Evolutionary conservation across 345 rosid genomes (phyloP), one percentile per base, ranked within the genome.

Genomic region (Anastatica hierochuntica): DNA sequence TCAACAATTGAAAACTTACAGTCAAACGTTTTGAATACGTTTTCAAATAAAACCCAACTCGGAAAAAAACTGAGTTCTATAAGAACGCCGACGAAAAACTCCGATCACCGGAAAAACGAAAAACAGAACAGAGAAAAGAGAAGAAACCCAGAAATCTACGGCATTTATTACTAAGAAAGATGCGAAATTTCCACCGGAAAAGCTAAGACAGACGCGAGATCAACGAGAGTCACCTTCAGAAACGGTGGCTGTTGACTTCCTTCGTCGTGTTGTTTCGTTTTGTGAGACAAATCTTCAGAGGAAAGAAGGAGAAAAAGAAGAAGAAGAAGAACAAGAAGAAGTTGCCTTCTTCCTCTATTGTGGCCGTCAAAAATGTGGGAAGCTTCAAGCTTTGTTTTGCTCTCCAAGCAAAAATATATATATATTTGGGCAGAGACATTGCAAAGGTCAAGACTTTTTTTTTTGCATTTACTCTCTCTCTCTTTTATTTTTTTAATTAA

Each of bases 401-500:
- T 43, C 53, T 57, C 64, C 70, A 57, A 57, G 70, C 34, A 57
- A 65, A 65, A n/a, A n/a, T n/a, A n/a, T n/a, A n/a, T n/a, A n/a
- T n/a, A n/a, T n/a, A n/a, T n/a, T 49, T 57, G 49, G 47, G 23
- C 11, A 48, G 24, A 48, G 49, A 64, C 69, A 43, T 64, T 42
- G 38, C 52, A 49, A 56, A 64, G 58, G 58, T 64, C 33, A 64
- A 46, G 69, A 64, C 63, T 64, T 64, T 38, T 51, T 39, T 64
- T 64, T 38, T 51, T 39, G 57, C 33, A 4, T 43, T 61, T 61
- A 50, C 43, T 12, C 4, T 19, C 49, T 40, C 16, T 14, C 1
- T 49, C 20, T 19, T 14, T 21, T 24, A 3, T 29, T 2, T 29
- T 1, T 29, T 29, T 31, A 31, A 27, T 31, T 31, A 31, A 31